A percentile compares a stretch with the other conserved stretches of the same genome.
Evolutionary conservation across 768 basidiomycete species (phyloP).

Genomic region (Suillus placidus): DNA sequence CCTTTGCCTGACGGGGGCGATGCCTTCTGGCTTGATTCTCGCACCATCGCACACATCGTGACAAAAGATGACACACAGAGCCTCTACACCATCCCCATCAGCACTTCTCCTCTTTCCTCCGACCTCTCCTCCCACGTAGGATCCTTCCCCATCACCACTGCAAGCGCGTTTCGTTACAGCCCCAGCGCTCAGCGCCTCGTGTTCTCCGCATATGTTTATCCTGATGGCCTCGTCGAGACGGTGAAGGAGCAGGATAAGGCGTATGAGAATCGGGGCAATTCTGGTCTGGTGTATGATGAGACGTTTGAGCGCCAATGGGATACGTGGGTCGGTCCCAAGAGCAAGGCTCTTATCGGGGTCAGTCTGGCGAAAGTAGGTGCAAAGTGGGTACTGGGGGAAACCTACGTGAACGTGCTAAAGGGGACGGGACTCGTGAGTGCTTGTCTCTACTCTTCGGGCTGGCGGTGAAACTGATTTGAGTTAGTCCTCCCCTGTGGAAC

Average conservation of each 20-base stretch:
- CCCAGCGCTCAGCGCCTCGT: constrained; percentile 61
- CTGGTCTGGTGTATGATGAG: constrained; percentile 70
- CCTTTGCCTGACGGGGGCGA: constrained; percentile 70
- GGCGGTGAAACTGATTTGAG: not conserved
- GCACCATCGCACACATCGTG: constrained; percentile 72
- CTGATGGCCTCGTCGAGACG: constrained; percentile 70
- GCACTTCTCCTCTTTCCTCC: constrained; percentile 37
- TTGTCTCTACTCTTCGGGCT: not conserved
- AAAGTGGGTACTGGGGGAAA: constrained; percentile 55
- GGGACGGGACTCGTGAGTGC: constrained; percentile 65
- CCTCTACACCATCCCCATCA: constrained; percentile 62
- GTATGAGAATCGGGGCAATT: constrained; percentile 73
- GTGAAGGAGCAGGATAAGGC: constrained; percentile 70
- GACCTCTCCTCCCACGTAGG: constrained; percentile 54
- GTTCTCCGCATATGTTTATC: constrained; percentile 84
- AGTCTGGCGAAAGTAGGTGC: constrained; percentile 48
- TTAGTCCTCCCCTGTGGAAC: constrained; percentile 77
- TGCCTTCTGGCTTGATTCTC: constrained; percentile 75
- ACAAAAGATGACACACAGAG: constrained; percentile 52
- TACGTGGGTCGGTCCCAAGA: constrained; percentile 74
- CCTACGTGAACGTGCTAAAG: constrained; percentile 61
- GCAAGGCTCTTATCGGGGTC: constrained; percentile 71
- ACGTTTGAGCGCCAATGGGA: constrained; percentile 81
- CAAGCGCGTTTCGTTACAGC: constrained; percentile 72
- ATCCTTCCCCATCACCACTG: constrained; percentile 67